Base-by-base conservation (phyloP, 495 filamentous ascomycete genomes). In the Neurospora pannonica region DNA sequence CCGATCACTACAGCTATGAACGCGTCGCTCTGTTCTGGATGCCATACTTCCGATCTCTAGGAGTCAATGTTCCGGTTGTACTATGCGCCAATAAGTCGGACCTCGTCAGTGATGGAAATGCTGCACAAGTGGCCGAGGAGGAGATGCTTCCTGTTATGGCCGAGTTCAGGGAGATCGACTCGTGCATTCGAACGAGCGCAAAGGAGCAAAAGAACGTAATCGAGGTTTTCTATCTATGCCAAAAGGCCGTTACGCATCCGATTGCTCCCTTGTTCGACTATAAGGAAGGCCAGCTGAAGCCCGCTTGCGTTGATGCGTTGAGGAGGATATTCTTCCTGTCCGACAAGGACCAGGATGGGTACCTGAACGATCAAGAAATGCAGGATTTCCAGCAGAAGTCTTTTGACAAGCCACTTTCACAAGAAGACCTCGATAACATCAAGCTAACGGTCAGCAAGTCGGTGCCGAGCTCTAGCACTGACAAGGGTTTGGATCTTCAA, bases 61-160 rank as follows among this genome's bases (percentile, higher is more conserved):
- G 97, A 10, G 96, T 99, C 76, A 99, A 99, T 81, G 94, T 99
- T n/a, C 94, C 96, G 0, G 96, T 99, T 4, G 93, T 98, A 54
- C 86, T 99, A 74, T 98, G 97, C 83, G 94, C 96, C 78, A 98
- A 97, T 86, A 99, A 99, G 82, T 92, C 94, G 24, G 96, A 99
- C 78, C 87, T 97, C 42, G 88, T 88, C 9, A 86, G 87, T 21
- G 76, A 79, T 34, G 86, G 86, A 31, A 90, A 85, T 71, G 93
- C 92, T 71, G 85, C 92, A 1, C 92, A 97, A 80, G 92, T 97
- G 15, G 88, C 97, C 13, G 92, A 95, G 78, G 95, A 98, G 79
- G 96, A 99, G 84, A 99, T 99, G 97, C 85, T 99, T 71, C 97
- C 96, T 4, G 90, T 98, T 76, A 98, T 99, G 96, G 89, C 92